These are phyloP conservation scores for Aspergillus persii DNA, from an alignment of 2,329 filamentous ascomycete species.

Conservation along the genomic window DNA sequence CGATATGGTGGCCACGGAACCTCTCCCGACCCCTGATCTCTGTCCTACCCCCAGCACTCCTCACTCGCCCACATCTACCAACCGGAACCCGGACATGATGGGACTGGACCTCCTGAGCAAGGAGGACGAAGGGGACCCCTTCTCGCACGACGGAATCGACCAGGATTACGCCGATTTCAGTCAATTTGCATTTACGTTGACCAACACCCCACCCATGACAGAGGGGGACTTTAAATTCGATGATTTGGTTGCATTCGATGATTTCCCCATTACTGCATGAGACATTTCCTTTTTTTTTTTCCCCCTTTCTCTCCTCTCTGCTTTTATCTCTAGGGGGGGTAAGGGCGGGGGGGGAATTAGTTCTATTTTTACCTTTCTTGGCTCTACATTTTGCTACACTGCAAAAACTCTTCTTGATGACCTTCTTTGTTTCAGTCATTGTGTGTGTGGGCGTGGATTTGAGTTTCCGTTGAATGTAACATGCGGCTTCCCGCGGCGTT, in stretches of 20 bases:
- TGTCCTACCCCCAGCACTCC: slow-evolving; percentile 32
- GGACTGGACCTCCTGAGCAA: slow-evolving; percentile 10
- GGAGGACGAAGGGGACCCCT: slow-evolving; percentile 23
- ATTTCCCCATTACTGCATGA: slow-evolving; percentile 30
- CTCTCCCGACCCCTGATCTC: slow-evolving; percentile 33
- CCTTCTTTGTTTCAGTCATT: slow-evolving; percentile 10
- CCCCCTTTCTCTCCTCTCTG: too few relatives aligned
- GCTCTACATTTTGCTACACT: slow-evolving; percentile 7
- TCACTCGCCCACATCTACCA: slow-evolving; percentile 23
- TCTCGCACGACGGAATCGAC: slow-evolving; percentile 29
- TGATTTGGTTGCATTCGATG: slow-evolving; percentile 32
- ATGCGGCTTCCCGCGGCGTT: neutral
- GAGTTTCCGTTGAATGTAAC: neutral
- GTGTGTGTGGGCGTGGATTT: neutral
- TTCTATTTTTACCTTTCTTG: slow-evolving; percentile 17
- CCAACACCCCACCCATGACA: slow-evolving; percentile 20
- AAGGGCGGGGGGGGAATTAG: neutral
- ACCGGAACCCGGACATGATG: slow-evolving; percentile 8
- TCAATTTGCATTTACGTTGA: slow-evolving; percentile 32
- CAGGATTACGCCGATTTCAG: slow-evolving; percentile 29
- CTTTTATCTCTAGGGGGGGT: neutral
- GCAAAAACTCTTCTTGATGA: slow-evolving; percentile 24
- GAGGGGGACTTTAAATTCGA: slow-evolving; percentile 32
- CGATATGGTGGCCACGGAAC: slow-evolving; percentile 25
- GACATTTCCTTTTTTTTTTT: neutral